phyloP scores from a whole-genome alignment of 2,329 filamentous ascomycete genomes.

The Colletotrichum sp. region DNA sequence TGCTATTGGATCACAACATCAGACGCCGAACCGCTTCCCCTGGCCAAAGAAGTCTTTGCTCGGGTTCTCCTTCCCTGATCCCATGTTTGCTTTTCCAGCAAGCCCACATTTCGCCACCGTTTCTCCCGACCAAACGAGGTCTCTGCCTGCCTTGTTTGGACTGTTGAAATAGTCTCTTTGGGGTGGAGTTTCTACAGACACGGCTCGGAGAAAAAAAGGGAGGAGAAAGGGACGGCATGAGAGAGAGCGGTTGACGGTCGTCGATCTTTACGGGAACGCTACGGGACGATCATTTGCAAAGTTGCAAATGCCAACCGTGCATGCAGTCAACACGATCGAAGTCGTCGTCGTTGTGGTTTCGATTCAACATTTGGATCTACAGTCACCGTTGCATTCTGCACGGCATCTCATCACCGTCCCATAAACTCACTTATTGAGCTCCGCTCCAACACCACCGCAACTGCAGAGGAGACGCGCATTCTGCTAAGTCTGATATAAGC shows the following conservation, averaged over 20 bases:
- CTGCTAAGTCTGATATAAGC: not conserved
- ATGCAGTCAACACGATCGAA: not conserved
- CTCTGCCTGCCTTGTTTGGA: not conserved
- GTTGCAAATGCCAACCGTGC: not conserved
- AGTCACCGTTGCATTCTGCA: not conserved
- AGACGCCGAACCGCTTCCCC: not conserved
- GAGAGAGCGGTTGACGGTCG: not conserved
- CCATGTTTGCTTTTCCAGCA: not conserved
- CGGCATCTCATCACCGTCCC: not conserved
- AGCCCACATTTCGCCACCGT: not conserved
- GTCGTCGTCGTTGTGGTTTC: not conserved
- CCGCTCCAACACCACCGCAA: not conserved
- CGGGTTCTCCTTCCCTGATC: not conserved
- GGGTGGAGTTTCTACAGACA: not conserved
- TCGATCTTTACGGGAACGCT: not conserved
- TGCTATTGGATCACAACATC: conserved; percentile 5
- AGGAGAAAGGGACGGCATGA: conserved; percentile 3
- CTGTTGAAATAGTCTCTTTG: not conserved
- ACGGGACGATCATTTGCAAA: not conserved
- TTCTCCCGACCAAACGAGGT: not conserved
- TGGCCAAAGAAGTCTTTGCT: not conserved
- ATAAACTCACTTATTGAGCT: conserved; percentile 8
- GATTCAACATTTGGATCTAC: not conserved
- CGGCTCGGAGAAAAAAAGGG: conserved; percentile 2
- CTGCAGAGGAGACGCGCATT: not conserved